Percentiles rank a stretch among this genome's conserved stretches.
Conservation (phyloP, 129 eudicot genomes). For the Flaveria bidentis region DNA sequence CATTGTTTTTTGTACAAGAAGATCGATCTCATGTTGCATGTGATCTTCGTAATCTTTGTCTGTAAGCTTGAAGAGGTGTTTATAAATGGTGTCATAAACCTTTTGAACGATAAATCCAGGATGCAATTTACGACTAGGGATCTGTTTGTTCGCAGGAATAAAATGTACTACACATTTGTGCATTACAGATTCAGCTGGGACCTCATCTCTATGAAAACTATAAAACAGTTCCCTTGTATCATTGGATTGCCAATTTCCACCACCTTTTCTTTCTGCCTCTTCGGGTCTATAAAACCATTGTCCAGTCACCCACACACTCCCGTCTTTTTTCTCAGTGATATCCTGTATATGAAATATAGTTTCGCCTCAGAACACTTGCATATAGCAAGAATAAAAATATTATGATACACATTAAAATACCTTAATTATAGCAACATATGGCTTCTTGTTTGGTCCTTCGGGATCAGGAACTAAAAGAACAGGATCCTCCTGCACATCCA, state of each 20-base stretch:
- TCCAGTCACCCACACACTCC: conserved; percentile 71
- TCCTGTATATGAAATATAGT: conserved; percentile 48
- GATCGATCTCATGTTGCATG: conserved; percentile 84
- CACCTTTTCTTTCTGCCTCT: conserved; percentile 86
- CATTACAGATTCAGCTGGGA: conserved; percentile 98
- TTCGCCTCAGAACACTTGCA: conserved; percentile 3
- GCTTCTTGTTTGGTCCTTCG: conserved; percentile 56
- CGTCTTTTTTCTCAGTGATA: conserved; percentile 55
- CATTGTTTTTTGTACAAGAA: conserved; percentile 80
- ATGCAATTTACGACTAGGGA: conserved; percentile 74
- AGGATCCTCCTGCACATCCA: conserved; percentile 79
- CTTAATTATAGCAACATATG: conserved; percentile 95
- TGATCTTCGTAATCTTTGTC: conserved; percentile 89
- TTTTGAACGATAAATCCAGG: conserved; percentile 94
- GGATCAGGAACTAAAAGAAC: conserved; percentile 84
- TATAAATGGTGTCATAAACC: conserved; percentile 76
- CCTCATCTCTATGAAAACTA: conserved; percentile 93
- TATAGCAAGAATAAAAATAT: not conserved
- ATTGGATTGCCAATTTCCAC: conserved; percentile 85
- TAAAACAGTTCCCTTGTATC: conserved; percentile 91
- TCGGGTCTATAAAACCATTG: conserved; percentile 99
- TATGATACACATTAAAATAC: conserved; percentile 31
- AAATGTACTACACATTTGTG: conserved; percentile 98
- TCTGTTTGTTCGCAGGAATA: conserved; percentile 86
- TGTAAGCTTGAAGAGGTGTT: conserved; percentile 69